Percentiles rank a stretch among this genome's conserved stretches.
phyloP scores from a whole-genome alignment of 2,329 filamentous ascomycete genomes.

The Aspergillus quadrilineatus region DNA sequence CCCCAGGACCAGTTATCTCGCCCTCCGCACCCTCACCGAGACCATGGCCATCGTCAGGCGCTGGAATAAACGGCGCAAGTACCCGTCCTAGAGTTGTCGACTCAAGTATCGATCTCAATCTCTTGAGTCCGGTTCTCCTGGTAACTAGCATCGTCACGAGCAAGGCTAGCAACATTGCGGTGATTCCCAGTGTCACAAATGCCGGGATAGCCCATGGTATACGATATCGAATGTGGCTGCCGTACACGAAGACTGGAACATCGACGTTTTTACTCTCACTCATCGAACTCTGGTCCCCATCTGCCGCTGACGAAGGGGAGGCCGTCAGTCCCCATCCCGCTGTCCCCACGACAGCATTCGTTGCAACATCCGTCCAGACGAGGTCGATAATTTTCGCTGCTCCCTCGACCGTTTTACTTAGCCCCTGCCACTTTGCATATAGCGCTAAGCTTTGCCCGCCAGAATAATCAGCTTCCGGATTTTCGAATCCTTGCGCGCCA shows the following conservation, averaged over 20 bases:
- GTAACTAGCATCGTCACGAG: too few relatives aligned
- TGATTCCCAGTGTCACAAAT: constrained; percentile 13
- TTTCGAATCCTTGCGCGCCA: not conserved
- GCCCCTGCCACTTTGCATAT: constrained; percentile 42
- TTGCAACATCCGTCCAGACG: constrained; percentile 48
- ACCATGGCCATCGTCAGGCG: too few relatives aligned
- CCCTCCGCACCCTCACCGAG: too few relatives aligned
- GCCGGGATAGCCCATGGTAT: constrained; percentile 37
- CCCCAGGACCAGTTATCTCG: too few relatives aligned
- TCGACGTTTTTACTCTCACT: too few relatives aligned
- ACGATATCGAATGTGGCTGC: constrained; percentile 33
- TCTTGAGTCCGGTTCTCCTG: too few relatives aligned
- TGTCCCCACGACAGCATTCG: constrained; percentile 47
- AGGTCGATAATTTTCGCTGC: constrained; percentile 43
- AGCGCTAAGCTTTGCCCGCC: constrained; percentile 42
- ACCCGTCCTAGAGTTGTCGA: too few relatives aligned
- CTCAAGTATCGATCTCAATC: too few relatives aligned
- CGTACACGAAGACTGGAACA: constrained; percentile 29
- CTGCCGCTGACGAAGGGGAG: not conserved
- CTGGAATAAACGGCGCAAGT: too few relatives aligned
- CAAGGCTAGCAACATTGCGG: too few relatives aligned
- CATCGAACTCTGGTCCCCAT: too few relatives aligned
- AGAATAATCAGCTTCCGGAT: constrained; percentile 31
- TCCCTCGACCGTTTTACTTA: constrained; percentile 26
- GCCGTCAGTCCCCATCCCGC: not conserved